Base-by-base conservation (phyloP, 2,329 filamentous ascomycete species). In the Beauveria pseudobassiana region DNA sequence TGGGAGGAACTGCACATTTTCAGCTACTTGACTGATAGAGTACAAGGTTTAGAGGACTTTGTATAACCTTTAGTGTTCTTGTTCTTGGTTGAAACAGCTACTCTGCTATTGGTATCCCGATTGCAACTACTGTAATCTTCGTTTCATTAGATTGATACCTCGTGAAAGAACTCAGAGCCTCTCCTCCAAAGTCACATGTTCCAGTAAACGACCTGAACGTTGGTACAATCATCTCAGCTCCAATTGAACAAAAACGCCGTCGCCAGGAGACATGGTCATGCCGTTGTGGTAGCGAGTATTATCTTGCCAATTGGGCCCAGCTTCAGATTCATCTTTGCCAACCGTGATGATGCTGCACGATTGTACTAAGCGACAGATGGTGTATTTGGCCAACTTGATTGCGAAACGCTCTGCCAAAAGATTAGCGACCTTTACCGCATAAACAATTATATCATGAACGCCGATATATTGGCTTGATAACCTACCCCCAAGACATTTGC, bases 401-500 rank as follows among this genome's bases (percentile, higher is more conserved):
- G 59, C 58, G 45, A 63, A 61, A 26, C 52, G 62, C 49, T 63
- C 62, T 61, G 54, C 12, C 9, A 49, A 55, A 24, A 50, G 8
- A 28, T 63, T 38, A 63, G 56, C 20, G 18, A 53, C 43, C 24
- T 9, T 6, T n/a, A 26, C 7, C 26, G 26, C 26, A 28, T 18
- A 57, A 16, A 6, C 48, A 51, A 3, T 8, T 2, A 28, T 28
- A 8, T 9, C 28, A 28, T 28, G 8, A 28, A 7, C 28, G 28
- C 9, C 42, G 9, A 53, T 1, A 26, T 30, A 46, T 5, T 12
- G 18, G 6, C n/a, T 5, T 20, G 30, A 34, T 34, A 10, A 46
- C 24, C 8, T 58, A 63, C 62, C 53, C 30, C 62, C 59, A 16
- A 63, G 62, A 43, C 62, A 63, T 57, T 57, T 63, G 45, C 62